Conservation (phyloP, 1,284 basidiomycete species). For the Peniophora sp. region DNA sequence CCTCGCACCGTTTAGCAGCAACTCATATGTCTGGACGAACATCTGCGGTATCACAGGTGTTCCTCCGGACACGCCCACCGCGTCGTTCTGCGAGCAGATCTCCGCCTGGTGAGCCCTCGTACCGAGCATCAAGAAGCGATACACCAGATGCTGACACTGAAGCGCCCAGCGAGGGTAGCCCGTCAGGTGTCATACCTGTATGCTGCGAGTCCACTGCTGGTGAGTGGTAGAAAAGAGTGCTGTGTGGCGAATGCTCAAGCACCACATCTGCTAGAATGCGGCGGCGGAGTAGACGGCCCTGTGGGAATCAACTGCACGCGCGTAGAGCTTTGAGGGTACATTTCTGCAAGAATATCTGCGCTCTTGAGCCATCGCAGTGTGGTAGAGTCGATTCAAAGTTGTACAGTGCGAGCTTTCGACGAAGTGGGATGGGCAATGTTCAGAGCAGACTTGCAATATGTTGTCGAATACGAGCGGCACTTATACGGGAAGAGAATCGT, state of each 20-base stretch:
- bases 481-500: too few species aligned
- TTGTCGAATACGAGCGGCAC: too few species aligned
- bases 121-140: background rate
- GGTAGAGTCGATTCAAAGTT: too few species aligned
- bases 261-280: background rate
- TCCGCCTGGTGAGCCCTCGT: conserved; percentile 6
- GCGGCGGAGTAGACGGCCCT: conserved; percentile 2
- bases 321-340: conserved; percentile 2
- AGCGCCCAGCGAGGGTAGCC: background rate
- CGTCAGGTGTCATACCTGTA: background rate
- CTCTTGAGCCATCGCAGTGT: too few species aligned
- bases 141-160: background rate
- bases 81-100: conserved; percentile 3
- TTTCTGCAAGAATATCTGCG: too few species aligned
- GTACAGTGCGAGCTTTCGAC: too few species aligned
- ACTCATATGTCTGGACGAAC: conserved; percentile 9
- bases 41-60: conserved; percentile 9
- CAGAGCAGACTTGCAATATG: too few species aligned
- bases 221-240: background rate
- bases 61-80: conserved; percentile 6
- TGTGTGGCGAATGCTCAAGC: background rate
- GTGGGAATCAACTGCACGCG: conserved; percentile 4
- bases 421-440: too few species aligned
- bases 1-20: conserved; percentile 7
- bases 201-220: conserved; percentile 2